These are phyloP conservation scores for Volvox africanus DNA, from an alignment of 139 green algal species.

Conservation along the genomic window DNA sequence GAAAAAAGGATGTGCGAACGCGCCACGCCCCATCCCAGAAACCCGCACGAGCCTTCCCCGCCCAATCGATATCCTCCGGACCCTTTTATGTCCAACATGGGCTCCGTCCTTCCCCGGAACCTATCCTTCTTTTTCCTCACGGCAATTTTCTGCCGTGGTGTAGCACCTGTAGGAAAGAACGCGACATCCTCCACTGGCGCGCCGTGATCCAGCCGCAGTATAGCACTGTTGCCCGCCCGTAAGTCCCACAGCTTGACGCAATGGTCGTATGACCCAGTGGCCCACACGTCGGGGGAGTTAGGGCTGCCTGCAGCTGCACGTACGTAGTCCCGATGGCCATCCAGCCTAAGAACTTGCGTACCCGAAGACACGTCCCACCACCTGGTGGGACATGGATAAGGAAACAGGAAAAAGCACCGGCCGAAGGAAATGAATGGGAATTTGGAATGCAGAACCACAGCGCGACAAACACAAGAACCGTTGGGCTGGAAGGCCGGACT, in stretches of 20 bases:
- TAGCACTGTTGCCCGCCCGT: conserved; percentile 42
- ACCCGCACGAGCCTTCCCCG: no score
- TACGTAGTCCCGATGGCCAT: conserved; percentile 93
- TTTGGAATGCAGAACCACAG: no score
- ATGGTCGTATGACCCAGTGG: conserved; percentile 90
- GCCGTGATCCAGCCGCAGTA: conserved; percentile 82
- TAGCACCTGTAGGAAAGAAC: conserved; percentile 81
- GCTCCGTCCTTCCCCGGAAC: no score
- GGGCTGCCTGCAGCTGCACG: conserved; percentile 72
- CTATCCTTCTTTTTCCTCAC: no score
- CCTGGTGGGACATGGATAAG: neutral
- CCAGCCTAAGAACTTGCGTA: conserved; percentile 68
- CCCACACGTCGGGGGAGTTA: conserved; percentile 73
- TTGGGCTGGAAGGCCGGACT: no score
- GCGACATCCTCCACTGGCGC: conserved; percentile 85
- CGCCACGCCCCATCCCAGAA: no score
- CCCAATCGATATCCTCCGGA: no score
- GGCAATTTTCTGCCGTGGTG: neutral
- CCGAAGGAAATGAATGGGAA: no score
- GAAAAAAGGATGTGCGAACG: no score
- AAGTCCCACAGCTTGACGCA: conserved; percentile 89
- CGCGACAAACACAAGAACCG: no score
- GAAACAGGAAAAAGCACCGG: neutral
- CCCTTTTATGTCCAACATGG: no score
- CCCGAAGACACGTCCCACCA: conserved; percentile 69